These are phyloP conservation scores for Myxozyma geophila DNA, from an alignment of 805 yeast genomes.

Conservation along the genomic window DNA sequence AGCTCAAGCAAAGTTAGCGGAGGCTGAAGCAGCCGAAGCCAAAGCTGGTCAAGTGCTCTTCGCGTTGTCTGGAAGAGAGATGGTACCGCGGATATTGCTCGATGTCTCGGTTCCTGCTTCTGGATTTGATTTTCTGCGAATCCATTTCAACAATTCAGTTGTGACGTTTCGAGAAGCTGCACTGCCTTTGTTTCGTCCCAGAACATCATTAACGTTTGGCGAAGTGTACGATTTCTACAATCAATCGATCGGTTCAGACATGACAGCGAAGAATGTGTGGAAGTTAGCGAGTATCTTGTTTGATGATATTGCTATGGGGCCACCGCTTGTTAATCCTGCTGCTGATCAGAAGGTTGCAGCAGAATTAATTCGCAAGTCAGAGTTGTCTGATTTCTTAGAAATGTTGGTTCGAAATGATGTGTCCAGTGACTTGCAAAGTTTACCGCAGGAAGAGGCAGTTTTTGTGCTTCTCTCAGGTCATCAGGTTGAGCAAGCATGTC, in stretches of 20 bases:
- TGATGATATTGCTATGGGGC: constrained; percentile 47
- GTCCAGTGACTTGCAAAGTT: constrained; percentile 41
- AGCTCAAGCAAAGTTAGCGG: not conserved
- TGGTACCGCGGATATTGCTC: not conserved
- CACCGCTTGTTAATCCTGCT: constrained; percentile 11
- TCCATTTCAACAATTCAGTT: constrained; percentile 12
- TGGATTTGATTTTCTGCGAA: constrained; percentile 18
- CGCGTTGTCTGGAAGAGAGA: constrained; percentile 2
- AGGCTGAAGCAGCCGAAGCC: constrained; percentile 1
- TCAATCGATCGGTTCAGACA: not conserved
- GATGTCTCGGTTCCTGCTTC: not conserved
- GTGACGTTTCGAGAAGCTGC: constrained; percentile 15
- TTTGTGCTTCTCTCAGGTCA: constrained; percentile 49
- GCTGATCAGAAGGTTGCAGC: constrained; percentile 20
- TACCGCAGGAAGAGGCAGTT: constrained; percentile 45
- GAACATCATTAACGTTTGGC: constrained; percentile 1
- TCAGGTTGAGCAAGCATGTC: constrained; percentile 64
- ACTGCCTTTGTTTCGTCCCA: constrained; percentile 21
- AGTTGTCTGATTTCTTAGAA: constrained; percentile 63
- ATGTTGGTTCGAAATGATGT: constrained; percentile 49
- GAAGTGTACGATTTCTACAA: constrained; percentile 9
- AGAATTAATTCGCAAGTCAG: constrained; percentile 49
- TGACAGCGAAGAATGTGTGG: constrained; percentile 48
- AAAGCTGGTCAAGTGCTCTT: constrained; percentile 4
- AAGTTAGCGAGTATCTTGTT: constrained; percentile 67